Evolutionary conservation across 352 stramenopile genomes (phyloP), one percentile per base, ranked within the genome.

Genomic region (Globisporangium megalacanthum): DNA sequence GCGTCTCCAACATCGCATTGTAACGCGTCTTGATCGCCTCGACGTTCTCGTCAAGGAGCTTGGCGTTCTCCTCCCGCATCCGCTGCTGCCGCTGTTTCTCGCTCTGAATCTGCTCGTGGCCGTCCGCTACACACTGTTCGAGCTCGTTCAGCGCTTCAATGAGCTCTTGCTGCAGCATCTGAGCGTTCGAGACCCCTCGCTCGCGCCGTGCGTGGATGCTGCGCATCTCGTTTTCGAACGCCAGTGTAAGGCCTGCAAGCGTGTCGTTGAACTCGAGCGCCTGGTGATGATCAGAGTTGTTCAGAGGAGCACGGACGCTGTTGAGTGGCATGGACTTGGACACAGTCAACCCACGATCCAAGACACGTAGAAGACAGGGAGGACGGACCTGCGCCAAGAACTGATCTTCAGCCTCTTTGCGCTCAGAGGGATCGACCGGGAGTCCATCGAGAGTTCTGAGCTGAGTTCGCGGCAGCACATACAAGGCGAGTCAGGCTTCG

Each of bases 161-260:
- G 17, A 89, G 72, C 49, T 88, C 81, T 31, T 64, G 56, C n/a
- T 90, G 73, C n/a, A 90, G 58, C 69, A 84, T 81, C 33, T 77
- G 60, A 0, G 79, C 72, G 42, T 86, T 84, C 7, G 75, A 86
- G 2, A 56, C 35, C 20, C 66, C 67, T 9, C 68, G 67, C 29
- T 83, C 61, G 52, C 73, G 66, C 20, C 72, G 63, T 14, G 64
- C 70, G 9, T 75, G 51, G 35, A 92, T 75, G 6, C 56, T 66
- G 5, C 71, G 69, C 17, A 89, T n/a, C 7, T 89, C 77, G 14
- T 76, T 70, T 20, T 89, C 73, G 49, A 84, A 88, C 47, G 64
- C 62, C 0, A 84, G 61, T 4, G 68, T 78, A 13, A 89, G 57
- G 13, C 77, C 66, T 1, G 78, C 77, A 19, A 92, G 56, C 6